Base-by-base conservation (phyloP, 805 yeast genomes). In the Starmerella ratchasimensis region DNA sequence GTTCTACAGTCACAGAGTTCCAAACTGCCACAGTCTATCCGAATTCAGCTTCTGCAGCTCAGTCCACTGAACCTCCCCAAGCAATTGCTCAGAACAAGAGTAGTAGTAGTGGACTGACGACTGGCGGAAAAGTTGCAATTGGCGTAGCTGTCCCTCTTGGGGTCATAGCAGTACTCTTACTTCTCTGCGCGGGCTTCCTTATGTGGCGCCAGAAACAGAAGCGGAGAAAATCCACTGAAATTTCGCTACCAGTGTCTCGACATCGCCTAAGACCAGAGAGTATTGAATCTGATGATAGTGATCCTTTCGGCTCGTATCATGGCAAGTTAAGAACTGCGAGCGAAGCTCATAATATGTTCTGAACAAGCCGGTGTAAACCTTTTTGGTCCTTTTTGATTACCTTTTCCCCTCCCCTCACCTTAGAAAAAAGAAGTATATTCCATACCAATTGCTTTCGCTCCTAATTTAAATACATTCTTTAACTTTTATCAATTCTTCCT, bases 61-160 rank as follows among this genome's bases (percentile, higher is more conserved):
- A 33, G 5, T 5, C 6, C 14, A 10, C 25, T 19, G 5, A 20
- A 3, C 33, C 28, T 3, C 35, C 23, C 10, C 15, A n/a, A 3
- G 23, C 42, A 3, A 10, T 20, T 7, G 20, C 18, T 10, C 15
- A 22, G 15, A 36, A 34, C 13, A 25, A 31, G 5, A 11, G 17
- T 4, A 15, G 26, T 2, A 9, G 15, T 10, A 20, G 34, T n/a
- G 41, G 47, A 3, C 33, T 44, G 13, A 31, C 33, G 25, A 44
- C 45, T 3, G 42, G 45, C 13, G 45, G 42, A 2, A 44, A 44
- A 17, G 37, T 42, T 5, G 47, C 47, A 4, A 28, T 44, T 11
- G 47, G 47, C 7, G 41, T 44, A 7, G 45, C 44, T 4, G 43
- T 44, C 2, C 47, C 47, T 2, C 20, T 44, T 14, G 45, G 43